phyloP scores from a whole-genome alignment of 2,329 filamentous ascomycete species.

The Paradendryphiella salina region DNA sequence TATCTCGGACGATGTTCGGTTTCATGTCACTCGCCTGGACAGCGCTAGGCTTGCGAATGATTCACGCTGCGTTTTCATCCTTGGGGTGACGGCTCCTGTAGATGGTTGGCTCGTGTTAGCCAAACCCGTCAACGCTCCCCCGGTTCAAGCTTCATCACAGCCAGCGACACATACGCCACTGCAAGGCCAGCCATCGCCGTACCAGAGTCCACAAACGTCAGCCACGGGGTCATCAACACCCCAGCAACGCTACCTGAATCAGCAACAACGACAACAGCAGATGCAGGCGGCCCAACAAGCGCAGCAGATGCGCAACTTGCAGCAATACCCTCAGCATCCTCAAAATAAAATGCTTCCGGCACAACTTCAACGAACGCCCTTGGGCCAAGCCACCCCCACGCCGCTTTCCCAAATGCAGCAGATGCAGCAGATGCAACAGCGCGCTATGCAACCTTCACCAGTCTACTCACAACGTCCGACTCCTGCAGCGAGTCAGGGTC shows the following conservation, averaged over 20 bases:
- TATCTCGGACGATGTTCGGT: constrained; percentile 47
- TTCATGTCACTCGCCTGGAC: constrained; percentile 38
- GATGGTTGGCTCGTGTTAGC: constrained; percentile 52
- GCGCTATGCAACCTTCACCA: constrained; percentile 30
- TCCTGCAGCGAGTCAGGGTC: constrained; percentile 17
- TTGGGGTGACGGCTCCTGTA: constrained; percentile 40
- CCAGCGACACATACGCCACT: constrained; percentile 18
- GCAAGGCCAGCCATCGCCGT: constrained; percentile 22
- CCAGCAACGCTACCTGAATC: constrained; percentile 35
- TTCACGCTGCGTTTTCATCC: constrained; percentile 47
- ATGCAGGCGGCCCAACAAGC: constrained; percentile 27
- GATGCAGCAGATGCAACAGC: constrained; percentile 42
- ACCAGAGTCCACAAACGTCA: constrained; percentile 29
- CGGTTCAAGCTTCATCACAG: constrained; percentile 25
- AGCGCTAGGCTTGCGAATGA: constrained; percentile 32
- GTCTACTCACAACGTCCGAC: constrained; percentile 33
- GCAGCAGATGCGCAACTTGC: constrained; percentile 32
- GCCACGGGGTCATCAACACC: constrained; percentile 17
- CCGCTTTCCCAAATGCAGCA: constrained; percentile 34
- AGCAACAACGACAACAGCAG: constrained; percentile 32
- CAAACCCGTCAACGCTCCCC: constrained; percentile 31
- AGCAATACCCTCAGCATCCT: constrained; percentile 35
- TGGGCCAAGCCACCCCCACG: constrained; percentile 21
- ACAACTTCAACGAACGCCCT: constrained; percentile 36
- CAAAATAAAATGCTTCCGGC: constrained; percentile 37